Base-by-base conservation (phyloP, 345 rosid species). In the Pseudoturritis turrita region DNA sequence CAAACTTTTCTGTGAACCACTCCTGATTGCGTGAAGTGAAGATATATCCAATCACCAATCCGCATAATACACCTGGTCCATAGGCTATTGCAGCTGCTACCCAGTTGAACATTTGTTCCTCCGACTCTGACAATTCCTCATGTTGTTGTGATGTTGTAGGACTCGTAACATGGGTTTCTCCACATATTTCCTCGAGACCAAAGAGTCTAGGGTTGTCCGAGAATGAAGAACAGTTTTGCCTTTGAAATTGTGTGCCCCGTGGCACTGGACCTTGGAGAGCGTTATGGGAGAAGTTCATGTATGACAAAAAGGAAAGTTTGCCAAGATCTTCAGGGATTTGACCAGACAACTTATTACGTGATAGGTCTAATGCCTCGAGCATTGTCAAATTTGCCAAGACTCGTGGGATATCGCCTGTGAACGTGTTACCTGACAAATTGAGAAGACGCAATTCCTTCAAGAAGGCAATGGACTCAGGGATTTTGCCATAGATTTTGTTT, bases 281-380 rank as follows among this genome's bases (percentile, higher is more conserved):
- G 40, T 62, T 62, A 28, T 62, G 67, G 8, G 67, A 62, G 40
- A 62, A 62, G 67, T 62, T 44, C 66, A 61, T 41, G 51, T 61
- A 61, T 10, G 51, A 26, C 2, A 62, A 15, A 43, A 10, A 43
- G 0, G 64, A 55, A 25, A 55, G 45, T 19, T 68, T 17, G 44
- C 15, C 43, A 68, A 68, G 62, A 41, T 41, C 44, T 43, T 56
- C 54, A 1, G 73, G 73, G 35, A 68, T 55, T 29, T 55, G 54
- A 14, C 73, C 63, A 29, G 44, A 29, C 17, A 68, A 2, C 63
- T 68, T 55, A 2, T 68, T 55, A 19, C 45, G 0, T 0, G 72
- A 68, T 13, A 68, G 7, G 15, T 68, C 72, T 3, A 67, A 15
- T 18, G 56, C 2, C 62, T 67, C 62, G 0, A 68, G 53, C 0